Base-by-base conservation (phyloP, 345 rosid species). In the Pistacia atlantica region DNA sequence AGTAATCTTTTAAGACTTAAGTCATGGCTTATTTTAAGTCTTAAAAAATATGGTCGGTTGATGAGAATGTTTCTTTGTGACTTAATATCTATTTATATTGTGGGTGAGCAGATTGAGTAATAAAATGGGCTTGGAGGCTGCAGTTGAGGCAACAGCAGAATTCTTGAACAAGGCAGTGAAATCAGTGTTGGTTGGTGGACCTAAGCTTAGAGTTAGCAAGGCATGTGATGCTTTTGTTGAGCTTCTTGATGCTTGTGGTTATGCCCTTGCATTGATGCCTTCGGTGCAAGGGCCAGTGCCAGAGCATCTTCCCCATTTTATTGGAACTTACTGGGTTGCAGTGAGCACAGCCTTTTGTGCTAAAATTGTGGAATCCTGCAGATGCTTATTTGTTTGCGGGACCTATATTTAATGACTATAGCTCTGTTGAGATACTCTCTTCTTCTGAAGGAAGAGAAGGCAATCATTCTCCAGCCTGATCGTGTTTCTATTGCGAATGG, bases 311-410 rank as follows among this genome's bases (percentile, higher is more conserved):
- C 86, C 93, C 8, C 97, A 80, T 81, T 92, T 90, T 85, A 78
- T 90, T 18, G 97, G 97, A 52, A 92, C 95, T 11, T 92, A 88
- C 48, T 92, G 95, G 95, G 97, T 95, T 35, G 92, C 92, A 5
- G 91, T 90, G 73, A 90, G 95, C 81, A 87, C 95, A 18, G 83
- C 91, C 0, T 92, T 92, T 72, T 90, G 97, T 74, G 86, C 93
- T 20, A 93, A 90, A 83, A 92, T 92, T 20, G 97, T 92, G 77
- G 97, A 92, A 77, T 90, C 95, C 95, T 22, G 93, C 95, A 0
- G 97, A 90, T 83, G 93, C 95, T 48, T 92, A 90, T 76, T 64
- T 92, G 84, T 89, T 92, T 75, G 97, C 93, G n/a, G 95, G 95
- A 5, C 95, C 97, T 17, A 90, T 92, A 73, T 92, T 89, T 81